Evolutionary conservation across 1,139 yeast genomes (phyloP).

Genomic region (Candida sanyaensis): DNA sequence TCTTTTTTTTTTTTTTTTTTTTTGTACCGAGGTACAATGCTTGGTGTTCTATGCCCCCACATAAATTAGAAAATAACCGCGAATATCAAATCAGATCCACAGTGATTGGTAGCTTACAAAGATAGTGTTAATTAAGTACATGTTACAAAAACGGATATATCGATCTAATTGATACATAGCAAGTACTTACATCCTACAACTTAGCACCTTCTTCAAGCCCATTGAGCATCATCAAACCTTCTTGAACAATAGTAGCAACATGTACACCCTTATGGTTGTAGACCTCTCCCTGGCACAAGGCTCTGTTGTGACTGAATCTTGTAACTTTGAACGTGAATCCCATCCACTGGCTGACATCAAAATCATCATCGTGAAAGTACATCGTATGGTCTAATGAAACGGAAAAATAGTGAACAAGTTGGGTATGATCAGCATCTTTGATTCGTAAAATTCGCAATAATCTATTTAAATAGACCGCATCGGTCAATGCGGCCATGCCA

Average conservation of each 20-base stretch:
- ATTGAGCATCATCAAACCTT: constrained; percentile 48
- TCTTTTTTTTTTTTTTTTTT: background rate
- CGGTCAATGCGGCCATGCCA: constrained; percentile 64
- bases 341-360: constrained; percentile 55
- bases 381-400: constrained; percentile 69
- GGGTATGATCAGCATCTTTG: constrained; percentile 24
- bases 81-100: too few species aligned
- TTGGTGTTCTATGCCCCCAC: background rate
- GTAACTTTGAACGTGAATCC: constrained; percentile 50
- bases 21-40: background rate
- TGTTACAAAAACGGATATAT: background rate
- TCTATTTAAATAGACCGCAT: constrained; percentile 47
- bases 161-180: too few species aligned
- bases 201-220: constrained; percentile 14
- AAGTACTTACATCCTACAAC: constrained; percentile 5
- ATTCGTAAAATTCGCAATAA: constrained; percentile 29
- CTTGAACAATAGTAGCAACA: constrained; percentile 66
- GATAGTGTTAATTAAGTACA: too few species aligned
- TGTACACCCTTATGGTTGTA: constrained; percentile 52
- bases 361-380: constrained; percentile 61
- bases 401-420: constrained; percentile 36
- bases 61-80: background rate
- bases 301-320: constrained; percentile 54
- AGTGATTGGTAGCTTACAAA: too few species aligned
- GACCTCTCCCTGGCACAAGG: constrained; percentile 59